Percentiles rank a stretch among this genome's conserved stretches.
Evolutionary conservation across 2,329 filamentous ascomycete genomes (phyloP).

Genomic region (Fusarium praegraminearum): DNA sequence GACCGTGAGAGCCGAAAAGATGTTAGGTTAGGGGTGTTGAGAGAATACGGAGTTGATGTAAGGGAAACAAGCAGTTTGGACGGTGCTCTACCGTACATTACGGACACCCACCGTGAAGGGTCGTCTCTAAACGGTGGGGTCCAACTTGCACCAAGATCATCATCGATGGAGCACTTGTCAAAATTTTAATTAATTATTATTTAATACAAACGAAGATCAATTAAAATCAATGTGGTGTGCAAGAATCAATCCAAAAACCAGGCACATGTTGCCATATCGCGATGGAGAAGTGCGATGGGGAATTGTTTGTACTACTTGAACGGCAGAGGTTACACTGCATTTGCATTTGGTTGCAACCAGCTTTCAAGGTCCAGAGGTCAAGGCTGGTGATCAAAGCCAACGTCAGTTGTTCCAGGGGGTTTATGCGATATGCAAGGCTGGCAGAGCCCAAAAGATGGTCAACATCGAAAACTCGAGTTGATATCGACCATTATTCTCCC

Average conservation of each 20-base stretch:
- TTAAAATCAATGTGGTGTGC: slow-evolving; percentile 16
- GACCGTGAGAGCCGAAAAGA: background rate
- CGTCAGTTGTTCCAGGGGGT: slow-evolving; percentile 24
- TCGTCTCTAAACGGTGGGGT: slow-evolving; percentile 9
- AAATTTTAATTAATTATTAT: background rate
- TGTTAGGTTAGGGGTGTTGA: background rate
- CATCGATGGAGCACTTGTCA: slow-evolving; percentile 6
- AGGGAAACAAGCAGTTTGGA: background rate
- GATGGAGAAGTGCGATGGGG: background rate
- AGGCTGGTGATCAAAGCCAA: slow-evolving; percentile 28
- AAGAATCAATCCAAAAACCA: slow-evolving; percentile 14
- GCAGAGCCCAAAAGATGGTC: slow-evolving; percentile 1
- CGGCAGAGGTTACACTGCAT: background rate
- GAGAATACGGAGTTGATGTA: background rate
- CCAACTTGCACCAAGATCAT: slow-evolving; percentile 10
- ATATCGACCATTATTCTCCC: slow-evolving; percentile 20
- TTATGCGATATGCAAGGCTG: slow-evolving; percentile 28
- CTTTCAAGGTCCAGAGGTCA: slow-evolving; percentile 9
- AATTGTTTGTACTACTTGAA: background rate
- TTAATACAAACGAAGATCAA: background rate
- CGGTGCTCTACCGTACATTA: background rate
- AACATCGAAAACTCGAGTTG: slow-evolving; percentile 26
- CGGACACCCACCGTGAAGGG: background rate
- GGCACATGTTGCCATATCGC: slow-evolving; percentile 25
- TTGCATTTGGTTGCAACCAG: background rate